These are phyloP conservation scores for Leptographium wingfieldii DNA, from an alignment of 2,329 filamentous ascomycete genomes.

Conservation along the genomic window DNA sequence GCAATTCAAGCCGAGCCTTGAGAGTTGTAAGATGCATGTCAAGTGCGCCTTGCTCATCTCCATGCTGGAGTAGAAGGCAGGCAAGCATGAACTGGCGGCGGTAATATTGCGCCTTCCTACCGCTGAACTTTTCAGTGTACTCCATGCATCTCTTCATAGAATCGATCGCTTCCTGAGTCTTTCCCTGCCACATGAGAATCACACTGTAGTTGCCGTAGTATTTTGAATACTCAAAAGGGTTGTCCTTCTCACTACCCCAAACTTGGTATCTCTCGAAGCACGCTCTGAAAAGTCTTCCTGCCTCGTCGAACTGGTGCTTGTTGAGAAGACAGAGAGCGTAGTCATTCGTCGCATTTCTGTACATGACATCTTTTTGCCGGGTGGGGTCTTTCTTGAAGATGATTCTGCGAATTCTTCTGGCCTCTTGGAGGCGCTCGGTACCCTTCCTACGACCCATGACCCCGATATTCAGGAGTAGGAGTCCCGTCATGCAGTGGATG, in stretches of 20 bases:
- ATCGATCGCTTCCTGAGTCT: background rate
- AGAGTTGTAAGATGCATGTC: background rate
- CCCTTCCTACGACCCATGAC: too few relatives aligned
- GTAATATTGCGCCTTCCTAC: background rate
- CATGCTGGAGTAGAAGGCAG: background rate
- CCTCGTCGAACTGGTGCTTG: background rate
- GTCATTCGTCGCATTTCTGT: background rate
- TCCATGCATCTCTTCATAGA: background rate
- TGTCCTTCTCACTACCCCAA: background rate
- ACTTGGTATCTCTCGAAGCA: background rate
- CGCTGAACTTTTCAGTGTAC: background rate
- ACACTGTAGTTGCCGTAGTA: background rate
- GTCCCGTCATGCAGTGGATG: too few relatives aligned
- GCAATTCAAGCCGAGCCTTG: too few relatives aligned
- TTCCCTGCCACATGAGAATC: background rate
- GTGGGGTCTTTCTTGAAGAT: background rate
- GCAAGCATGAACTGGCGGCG: background rate
- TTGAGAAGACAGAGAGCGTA: background rate
- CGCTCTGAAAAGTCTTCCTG: background rate
- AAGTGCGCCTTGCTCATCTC: background rate
- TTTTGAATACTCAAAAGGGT: background rate
- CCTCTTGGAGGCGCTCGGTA: too few relatives aligned
- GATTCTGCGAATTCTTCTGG: background rate
- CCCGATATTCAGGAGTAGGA: too few relatives aligned
- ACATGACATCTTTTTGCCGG: background rate